Evolutionary conservation across 1,139 yeast genomes (phyloP), one percentile per base, ranked within the genome.

Genomic region (Geotrichum citri-aurantii): DNA sequence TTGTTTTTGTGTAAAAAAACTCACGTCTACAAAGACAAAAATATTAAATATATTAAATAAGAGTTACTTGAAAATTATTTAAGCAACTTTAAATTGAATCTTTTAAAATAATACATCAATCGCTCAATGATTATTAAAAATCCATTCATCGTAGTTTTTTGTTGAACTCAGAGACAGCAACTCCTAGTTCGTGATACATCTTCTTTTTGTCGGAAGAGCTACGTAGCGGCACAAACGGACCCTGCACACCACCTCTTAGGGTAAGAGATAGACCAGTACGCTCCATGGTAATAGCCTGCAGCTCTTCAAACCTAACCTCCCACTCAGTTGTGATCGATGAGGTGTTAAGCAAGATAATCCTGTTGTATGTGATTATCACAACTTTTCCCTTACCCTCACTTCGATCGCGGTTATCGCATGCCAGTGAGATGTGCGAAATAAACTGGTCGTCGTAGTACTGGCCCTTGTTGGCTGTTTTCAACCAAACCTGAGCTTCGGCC

Each of bases 401-500:
- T 10, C n/a, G 10, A 17, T 17, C 17, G 8, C 44, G 44, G 14
- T 51, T 50, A 21, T 70, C 71, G 6, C 95, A 95, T 1, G 93
- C 86, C 57, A 92, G 75, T 19, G 87, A 79, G 63, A 88, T 81
- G 71, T 93, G 98, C 0, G 97, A 95, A 61, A 93, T 76, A 67
- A 93, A 93, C 37, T 77, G 76, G 66, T 93, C 97, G 59, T 79
- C 77, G 63, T 82, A 80, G 68, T 76, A 89, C 49, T 80, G 74
- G 1, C 97, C 98, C 51, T 93, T 95, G 68, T 87, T 88, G 29
- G 88, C 82, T 8, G 83, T 79, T 72, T 88, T 90, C 62, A 93
- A 77, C 95, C 97, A 90, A 67, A 79, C 87, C 70, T 92, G 97
- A 4, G 99, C 99, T 65, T 91, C 95, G 0, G 98, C 88, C 65